A percentile compares a stretch with the other conserved stretches of the same genome.
These are phyloP conservation scores for Penicillium sp. DNA, from an alignment of 2,329 filamentous ascomycete species.

Conservation along the genomic window DNA sequence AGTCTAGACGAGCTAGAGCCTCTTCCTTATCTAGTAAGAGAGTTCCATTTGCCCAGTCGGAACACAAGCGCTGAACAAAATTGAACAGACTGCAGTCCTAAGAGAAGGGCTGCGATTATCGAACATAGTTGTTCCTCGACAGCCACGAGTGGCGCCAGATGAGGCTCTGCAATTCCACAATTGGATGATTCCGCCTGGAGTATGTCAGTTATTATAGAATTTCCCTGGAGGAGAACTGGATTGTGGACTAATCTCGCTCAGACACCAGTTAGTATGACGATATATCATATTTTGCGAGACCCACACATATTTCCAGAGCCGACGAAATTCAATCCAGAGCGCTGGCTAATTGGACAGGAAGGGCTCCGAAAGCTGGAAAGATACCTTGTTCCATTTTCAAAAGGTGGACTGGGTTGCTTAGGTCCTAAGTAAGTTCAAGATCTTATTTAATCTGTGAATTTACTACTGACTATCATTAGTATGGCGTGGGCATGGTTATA, in stretches of 20 bases:
- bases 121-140: slow-evolving; percentile 17
- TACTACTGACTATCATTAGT: slow-evolving; percentile 2
- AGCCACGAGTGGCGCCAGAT: slow-evolving; percentile 21
- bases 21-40: slow-evolving; percentile 13
- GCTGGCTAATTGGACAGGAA: slow-evolving; percentile 27
- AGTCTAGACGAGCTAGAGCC: slow-evolving; percentile 3
- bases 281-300: slow-evolving; percentile 18
- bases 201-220: not conserved
- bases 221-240: not conserved
- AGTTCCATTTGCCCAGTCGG: not conserved
- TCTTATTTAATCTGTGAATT: not conserved
- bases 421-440: slow-evolving; percentile 26
- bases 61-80: not conserved
- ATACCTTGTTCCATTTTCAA: slow-evolving; percentile 30
- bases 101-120: slow-evolving; percentile 30
- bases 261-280: slow-evolving; percentile 23
- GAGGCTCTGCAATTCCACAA: slow-evolving; percentile 11
- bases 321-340: slow-evolving; percentile 28
- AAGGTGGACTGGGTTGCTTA: slow-evolving; percentile 29
- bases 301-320: slow-evolving; percentile 33
- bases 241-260: not conserved
- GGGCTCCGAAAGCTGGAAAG: slow-evolving; percentile 16
- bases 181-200: slow-evolving; percentile 23
- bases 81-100: slow-evolving; percentile 24
- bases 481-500: slow-evolving; percentile 22